Conservation (phyloP, 345 rosid genomes). For the Linum tenue region DNA sequence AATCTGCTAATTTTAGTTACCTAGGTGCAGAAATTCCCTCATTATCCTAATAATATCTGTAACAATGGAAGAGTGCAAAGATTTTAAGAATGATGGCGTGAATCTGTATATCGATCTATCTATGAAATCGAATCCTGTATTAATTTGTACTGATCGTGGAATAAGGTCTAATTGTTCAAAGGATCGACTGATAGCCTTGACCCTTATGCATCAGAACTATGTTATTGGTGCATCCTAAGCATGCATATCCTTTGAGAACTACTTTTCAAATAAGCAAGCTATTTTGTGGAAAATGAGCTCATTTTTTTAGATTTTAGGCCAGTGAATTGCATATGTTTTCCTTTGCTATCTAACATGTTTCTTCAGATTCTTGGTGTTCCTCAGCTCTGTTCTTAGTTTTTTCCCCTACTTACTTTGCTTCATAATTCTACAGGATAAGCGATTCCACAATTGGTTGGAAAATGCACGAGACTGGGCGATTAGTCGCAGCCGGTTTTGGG, state of each 20-base stretch:
- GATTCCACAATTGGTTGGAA: constrained; percentile 98
- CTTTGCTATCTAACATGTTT: too few relatives aligned
- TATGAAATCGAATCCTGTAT: too few relatives aligned
- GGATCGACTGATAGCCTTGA: not conserved
- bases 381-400: not conserved
- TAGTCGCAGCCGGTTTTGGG: constrained; percentile 98
- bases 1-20: not conserved
- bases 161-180: too few relatives aligned
- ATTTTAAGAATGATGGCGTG: not conserved
- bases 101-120: too few relatives aligned
- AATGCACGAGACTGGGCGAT: constrained; percentile 99
- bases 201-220: not conserved
- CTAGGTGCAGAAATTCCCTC: not conserved
- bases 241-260: not conserved
- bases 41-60: too few relatives aligned
- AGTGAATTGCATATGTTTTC: too few relatives aligned
- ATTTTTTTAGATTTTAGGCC: not conserved
- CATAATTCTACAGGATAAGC: constrained; percentile 56
- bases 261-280: not conserved
- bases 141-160: too few relatives aligned
- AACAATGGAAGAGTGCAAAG: not conserved
- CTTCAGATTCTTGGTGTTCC: too few relatives aligned
- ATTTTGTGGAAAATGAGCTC: not conserved
- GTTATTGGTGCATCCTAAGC: not conserved
- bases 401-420: too few relatives aligned